These are phyloP conservation scores for Draba incana DNA, from an alignment of 345 rosid species.

Conservation along the genomic window DNA sequence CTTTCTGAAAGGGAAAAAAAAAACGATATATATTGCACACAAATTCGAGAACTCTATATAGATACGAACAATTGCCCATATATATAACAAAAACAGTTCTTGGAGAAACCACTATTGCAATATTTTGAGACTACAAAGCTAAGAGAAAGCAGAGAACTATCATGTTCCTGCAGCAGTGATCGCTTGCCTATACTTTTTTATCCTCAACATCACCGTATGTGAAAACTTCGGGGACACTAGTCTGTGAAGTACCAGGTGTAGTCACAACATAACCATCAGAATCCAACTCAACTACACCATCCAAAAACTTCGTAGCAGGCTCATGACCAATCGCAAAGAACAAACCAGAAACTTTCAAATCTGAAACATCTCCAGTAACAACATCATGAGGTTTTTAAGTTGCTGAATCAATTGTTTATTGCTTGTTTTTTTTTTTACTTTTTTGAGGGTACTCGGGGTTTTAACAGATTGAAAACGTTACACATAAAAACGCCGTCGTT, in stretches of 20 bases:
- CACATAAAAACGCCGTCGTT: no score
- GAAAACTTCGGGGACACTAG: conserved; percentile 79
- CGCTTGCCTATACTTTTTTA: conserved; percentile 94
- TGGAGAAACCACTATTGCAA: no score
- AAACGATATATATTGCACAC: no score
- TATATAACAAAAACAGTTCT: no score
- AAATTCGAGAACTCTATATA: no score
- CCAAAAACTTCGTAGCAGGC: conserved; percentile 92
- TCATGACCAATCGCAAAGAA: conserved; percentile 98
- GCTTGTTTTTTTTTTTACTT: no score
- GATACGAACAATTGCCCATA: no score
- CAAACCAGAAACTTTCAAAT: conserved; percentile 79
- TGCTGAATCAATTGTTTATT: no score
- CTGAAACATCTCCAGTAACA: conserved; percentile 63
- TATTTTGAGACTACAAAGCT: neutral
- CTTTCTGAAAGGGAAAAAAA: no score
- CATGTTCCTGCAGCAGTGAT: conserved; percentile 96
- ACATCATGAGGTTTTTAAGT: conserved; percentile 27
- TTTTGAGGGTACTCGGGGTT: no score
- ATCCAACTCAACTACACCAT: conserved; percentile 73
- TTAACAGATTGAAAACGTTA: no score
- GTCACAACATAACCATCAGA: conserved; percentile 81
- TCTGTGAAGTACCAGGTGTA: conserved; percentile 72
- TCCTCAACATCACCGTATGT: conserved; percentile 99
- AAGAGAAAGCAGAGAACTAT: conserved; percentile 30